phyloP scores from a whole-genome alignment of 2,329 filamentous ascomycete species.

The Xylariaceae sp. region DNA sequence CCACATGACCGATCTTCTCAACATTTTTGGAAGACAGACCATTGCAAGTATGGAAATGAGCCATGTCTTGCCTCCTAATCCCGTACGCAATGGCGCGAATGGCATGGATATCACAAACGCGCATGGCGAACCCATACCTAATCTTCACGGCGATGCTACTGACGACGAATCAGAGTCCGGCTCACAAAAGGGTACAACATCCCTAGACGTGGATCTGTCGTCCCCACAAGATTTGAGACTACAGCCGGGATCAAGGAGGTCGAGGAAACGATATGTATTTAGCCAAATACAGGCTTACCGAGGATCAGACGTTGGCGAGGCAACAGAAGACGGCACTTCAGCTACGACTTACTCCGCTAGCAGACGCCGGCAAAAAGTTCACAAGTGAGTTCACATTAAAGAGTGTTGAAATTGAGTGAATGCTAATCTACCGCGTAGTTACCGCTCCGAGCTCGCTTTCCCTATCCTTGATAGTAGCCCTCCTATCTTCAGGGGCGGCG shows the following conservation, averaged over 20 bases:
- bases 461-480: conserved; percentile 84
- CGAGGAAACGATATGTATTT: conserved; percentile 38
- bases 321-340: conserved; percentile 22
- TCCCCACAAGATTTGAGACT: conserved; percentile 37
- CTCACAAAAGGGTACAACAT: conserved; percentile 30
- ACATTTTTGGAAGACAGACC: conserved; percentile 72
- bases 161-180: conserved; percentile 26
- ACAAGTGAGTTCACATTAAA: conserved; percentile 32
- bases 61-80: conserved; percentile 40
- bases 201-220: conserved; percentile 40
- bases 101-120: conserved; percentile 24
- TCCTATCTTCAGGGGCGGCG: conserved; percentile 56
- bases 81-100: conserved; percentile 27
- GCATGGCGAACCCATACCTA: conserved; percentile 29
- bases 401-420: background rate
- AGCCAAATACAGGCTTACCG: conserved; percentile 40
- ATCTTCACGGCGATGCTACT: conserved; percentile 34
- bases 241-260: conserved; percentile 23
- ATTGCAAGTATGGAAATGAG: conserved; percentile 72
- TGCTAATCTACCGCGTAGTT: conserved; percentile 35
- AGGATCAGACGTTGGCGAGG: conserved; percentile 27
- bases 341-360: conserved; percentile 14
- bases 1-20: conserved; percentile 62
- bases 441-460: conserved; percentile 57
- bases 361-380: conserved; percentile 29